Conservation (phyloP, 176 grass and related monocot genomes). For the Olyra latifolia region DNA sequence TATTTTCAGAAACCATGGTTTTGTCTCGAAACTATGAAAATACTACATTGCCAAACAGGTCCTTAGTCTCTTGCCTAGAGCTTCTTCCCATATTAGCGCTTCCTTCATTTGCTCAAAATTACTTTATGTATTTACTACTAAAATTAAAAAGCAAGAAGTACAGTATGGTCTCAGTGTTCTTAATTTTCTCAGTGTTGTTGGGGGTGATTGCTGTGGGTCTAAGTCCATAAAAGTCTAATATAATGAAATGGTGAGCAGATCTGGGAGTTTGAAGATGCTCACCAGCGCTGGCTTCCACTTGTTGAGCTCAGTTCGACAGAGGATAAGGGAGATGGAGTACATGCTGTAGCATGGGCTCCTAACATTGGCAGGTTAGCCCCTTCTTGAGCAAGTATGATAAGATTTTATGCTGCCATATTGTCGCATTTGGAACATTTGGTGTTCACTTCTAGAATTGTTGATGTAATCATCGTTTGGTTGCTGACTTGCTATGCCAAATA, state of each 20-base stretch:
- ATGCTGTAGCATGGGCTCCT: slow-evolving; percentile 91
- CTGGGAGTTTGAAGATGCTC: slow-evolving; percentile 89
- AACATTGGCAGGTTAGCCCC: slow-evolving; percentile 81
- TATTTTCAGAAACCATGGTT: too few species aligned
- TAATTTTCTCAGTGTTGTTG: slow-evolving; percentile 20
- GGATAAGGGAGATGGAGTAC: slow-evolving; percentile 63
- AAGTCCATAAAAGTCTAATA: slow-evolving; percentile 22
- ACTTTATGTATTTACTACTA: background rate
- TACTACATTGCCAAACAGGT: too few species aligned
- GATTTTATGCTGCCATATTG: slow-evolving; percentile 12
- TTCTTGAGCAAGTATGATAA: slow-evolving; percentile 12
- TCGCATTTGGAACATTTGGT: slow-evolving; percentile 16
- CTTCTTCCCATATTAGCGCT: background rate
- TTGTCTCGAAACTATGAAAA: too few species aligned
- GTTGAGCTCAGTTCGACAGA: slow-evolving; percentile 71
- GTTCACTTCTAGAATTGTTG: slow-evolving; percentile 14
- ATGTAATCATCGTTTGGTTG: slow-evolving; percentile 19
- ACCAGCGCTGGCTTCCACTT: slow-evolving; percentile 85
- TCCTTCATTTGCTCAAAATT: background rate
- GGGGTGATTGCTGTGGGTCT: background rate
- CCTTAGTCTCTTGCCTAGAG: background rate
- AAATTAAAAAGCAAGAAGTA: slow-evolving; percentile 1
- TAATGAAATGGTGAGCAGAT: slow-evolving; percentile 57
- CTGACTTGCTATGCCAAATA: background rate
- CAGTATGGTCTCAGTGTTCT: background rate